Percentiles rank a stretch among this genome's conserved stretches.
These are phyloP conservation scores for Botryotinia globosa DNA, from an alignment of 2,329 filamentous ascomycete genomes.

Conservation along the genomic window DNA sequence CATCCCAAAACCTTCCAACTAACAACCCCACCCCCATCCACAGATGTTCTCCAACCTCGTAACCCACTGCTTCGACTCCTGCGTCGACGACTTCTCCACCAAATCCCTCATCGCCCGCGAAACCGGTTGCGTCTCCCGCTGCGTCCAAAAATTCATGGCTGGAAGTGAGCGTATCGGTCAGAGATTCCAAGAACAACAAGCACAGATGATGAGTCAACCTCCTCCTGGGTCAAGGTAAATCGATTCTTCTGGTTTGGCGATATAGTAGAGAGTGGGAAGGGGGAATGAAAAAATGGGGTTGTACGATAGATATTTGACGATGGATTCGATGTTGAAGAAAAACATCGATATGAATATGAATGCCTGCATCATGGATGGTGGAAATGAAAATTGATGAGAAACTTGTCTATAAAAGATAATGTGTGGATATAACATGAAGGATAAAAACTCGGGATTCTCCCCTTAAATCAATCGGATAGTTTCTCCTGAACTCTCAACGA, in stretches of 20 bases:
- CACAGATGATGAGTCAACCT: conserved; percentile 50
- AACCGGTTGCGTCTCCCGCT: conserved; percentile 87
- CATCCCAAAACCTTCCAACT: background rate
- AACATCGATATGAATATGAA: background rate
- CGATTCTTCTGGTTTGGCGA: background rate
- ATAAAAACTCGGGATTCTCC: conserved; percentile 1
- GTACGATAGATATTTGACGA: background rate
- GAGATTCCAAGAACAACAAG: conserved; percentile 75
- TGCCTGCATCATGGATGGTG: background rate
- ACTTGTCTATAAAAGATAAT: background rate
- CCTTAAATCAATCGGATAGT: background rate
- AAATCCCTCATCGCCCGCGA: conserved; percentile 88
- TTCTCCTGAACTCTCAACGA: background rate
- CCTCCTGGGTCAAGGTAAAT: conserved; percentile 33
- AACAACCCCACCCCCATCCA: background rate
- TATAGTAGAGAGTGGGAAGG: background rate
- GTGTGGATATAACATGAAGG: conserved; percentile 4
- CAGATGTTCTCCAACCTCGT: conserved; percentile 67
- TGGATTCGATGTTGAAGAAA: background rate
- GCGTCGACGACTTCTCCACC: conserved; percentile 97
- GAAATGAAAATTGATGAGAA: background rate
- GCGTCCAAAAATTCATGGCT: conserved; percentile 95
- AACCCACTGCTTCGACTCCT: conserved; percentile 92
- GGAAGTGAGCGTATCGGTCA: conserved; percentile 85
- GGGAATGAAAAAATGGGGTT: background rate